A percentile compares a stretch with the other conserved stretches of the same genome.
phyloP scores from a whole-genome alignment of 116 monocot species.

The Thalassia testudinum region DNA sequence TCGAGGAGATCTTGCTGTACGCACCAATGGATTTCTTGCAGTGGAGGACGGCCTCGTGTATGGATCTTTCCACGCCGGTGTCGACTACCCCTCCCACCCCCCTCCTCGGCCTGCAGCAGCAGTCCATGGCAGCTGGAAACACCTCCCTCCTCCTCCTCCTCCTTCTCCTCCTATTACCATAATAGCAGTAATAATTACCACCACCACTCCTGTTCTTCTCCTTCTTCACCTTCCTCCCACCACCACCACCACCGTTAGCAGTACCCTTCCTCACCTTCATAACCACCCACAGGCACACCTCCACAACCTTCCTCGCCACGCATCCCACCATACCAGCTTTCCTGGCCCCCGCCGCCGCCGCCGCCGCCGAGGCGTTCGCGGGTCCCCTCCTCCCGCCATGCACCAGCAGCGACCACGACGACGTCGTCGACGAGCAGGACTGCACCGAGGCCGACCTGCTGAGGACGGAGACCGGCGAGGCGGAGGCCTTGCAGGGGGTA shows the following conservation, averaged over 20 bases:
- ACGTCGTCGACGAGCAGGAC: slow-evolving; percentile 2
- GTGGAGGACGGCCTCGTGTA: slow-evolving; percentile 69
- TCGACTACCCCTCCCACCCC: slow-evolving; percentile 4
- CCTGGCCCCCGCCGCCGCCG: slow-evolving; percentile 10
- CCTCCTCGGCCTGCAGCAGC: slow-evolving; percentile 4
- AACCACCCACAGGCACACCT: slow-evolving; percentile 31
- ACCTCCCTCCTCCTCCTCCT: background rate
- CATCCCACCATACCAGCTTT: slow-evolving; percentile 7
- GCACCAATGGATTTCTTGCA: slow-evolving; percentile 49
- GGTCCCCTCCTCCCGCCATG: slow-evolving; percentile 1
- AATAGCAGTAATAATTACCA: no score
- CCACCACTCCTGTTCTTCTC: no score
- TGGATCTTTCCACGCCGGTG: slow-evolving; percentile 24
- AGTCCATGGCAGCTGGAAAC: background rate
- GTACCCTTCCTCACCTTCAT: slow-evolving; percentile 32
- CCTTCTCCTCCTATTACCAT: no score
- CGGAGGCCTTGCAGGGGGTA: no score
- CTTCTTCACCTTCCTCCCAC: no score
- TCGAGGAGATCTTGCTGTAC: no score
- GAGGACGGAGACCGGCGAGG: slow-evolving; percentile 8
- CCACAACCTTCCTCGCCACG: slow-evolving; percentile 29
- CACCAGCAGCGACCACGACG: background rate
- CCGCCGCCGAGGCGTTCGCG: background rate
- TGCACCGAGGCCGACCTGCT: slow-evolving; percentile 15
- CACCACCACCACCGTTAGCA: slow-evolving; percentile 18